A percentile compares a stretch with the other conserved stretches of the same genome.
These are phyloP conservation scores for Leccinum disarticulatum DNA, from an alignment of 768 basidiomycete genomes.

Conservation along the genomic window DNA sequence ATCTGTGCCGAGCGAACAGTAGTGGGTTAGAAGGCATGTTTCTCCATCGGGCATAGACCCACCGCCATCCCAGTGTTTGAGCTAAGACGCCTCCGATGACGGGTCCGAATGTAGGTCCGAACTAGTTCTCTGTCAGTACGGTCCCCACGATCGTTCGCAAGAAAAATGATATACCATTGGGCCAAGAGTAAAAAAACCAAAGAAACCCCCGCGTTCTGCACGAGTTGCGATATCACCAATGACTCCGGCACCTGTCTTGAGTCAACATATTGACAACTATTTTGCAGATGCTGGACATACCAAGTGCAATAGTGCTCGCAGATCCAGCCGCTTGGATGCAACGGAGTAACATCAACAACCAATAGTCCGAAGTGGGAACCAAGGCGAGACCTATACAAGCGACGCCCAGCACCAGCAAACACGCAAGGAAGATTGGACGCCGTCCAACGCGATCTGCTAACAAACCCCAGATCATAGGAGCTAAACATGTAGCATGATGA, in stretches of 20 bases:
- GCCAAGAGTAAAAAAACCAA: slow-evolving; percentile 64
- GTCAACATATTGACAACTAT: slow-evolving; percentile 2
- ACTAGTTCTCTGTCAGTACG: slow-evolving; percentile 27
- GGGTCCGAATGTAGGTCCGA: slow-evolving; percentile 55
- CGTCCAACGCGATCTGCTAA: slow-evolving; percentile 67
- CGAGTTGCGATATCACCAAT: slow-evolving; percentile 76
- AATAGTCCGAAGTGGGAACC: slow-evolving; percentile 61
- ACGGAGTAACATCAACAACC: slow-evolving; percentile 77
- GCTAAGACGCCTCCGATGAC: slow-evolving; percentile 56
- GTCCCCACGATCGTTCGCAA: background rate
- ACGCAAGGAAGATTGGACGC: slow-evolving; percentile 60
- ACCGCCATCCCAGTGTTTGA: slow-evolving; percentile 65
- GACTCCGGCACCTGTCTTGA: slow-evolving; percentile 60
- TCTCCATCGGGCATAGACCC: slow-evolving; percentile 4
- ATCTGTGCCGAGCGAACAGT: slow-evolving; percentile 3
- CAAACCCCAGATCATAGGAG: slow-evolving; percentile 61
- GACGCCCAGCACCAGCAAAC: slow-evolving; percentile 58
- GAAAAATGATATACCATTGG: slow-evolving; percentile 47
- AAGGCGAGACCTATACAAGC: slow-evolving; percentile 66
- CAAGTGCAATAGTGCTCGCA: slow-evolving; percentile 75
- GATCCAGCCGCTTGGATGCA: slow-evolving; percentile 79
- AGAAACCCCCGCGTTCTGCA: slow-evolving; percentile 72
- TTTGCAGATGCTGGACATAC: slow-evolving; percentile 31
- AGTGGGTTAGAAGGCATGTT: background rate
- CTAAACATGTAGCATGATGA: slow-evolving; percentile 28